phyloP scores from a whole-genome alignment of 257 asterid species.

The Solanum habrochaites region DNA sequence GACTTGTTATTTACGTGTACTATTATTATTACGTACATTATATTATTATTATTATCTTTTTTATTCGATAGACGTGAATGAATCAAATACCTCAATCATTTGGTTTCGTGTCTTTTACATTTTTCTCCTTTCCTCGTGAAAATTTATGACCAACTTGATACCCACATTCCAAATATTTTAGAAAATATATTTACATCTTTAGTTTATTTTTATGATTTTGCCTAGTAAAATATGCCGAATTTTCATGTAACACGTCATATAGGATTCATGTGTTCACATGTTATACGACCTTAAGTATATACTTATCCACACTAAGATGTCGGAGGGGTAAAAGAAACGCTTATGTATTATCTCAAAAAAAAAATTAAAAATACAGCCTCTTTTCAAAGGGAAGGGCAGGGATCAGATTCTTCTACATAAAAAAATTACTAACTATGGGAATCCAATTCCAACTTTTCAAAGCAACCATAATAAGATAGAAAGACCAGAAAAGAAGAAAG shows the following conservation, averaged over 20 bases:
- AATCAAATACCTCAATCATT: not conserved
- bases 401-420: constrained; percentile 3
- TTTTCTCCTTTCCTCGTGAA: not conserved
- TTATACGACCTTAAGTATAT: no score
- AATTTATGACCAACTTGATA: not conserved
- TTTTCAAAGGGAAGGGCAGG: not conserved
- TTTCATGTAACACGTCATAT: not conserved
- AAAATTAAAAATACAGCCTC: not conserved
- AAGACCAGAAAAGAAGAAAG: not conserved
- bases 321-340: not conserved
- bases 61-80: not conserved
- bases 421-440: not conserved
- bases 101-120: not conserved
- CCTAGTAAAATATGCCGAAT: not conserved
- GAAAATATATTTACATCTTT: no score
- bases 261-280: not conserved
- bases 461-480: not conserved
- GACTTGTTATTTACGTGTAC: not conserved
- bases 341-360: not conserved
- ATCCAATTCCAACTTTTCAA: not conserved
- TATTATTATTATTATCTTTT: not conserved
- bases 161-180: not conserved
- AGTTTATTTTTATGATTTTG: not conserved
- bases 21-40: not conserved
- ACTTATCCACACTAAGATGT: not conserved